Evolutionary conservation across 179 eudicot genomes (phyloP).

Genomic region (Beta lomatogona): DNA sequence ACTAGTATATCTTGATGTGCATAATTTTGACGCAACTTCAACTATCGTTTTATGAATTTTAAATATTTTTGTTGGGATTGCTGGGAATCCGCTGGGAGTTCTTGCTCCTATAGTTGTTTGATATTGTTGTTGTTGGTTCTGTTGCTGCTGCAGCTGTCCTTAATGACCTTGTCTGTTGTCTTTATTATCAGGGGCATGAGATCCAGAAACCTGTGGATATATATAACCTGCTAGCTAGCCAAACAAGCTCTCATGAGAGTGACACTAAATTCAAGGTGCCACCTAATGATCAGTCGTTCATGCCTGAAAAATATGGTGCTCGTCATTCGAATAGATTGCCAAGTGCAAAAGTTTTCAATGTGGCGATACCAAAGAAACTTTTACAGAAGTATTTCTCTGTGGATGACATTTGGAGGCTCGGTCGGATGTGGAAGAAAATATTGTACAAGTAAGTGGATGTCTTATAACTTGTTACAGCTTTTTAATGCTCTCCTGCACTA

Average conservation of each 20-base stretch:
- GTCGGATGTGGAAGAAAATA: slow-evolving; percentile 42
- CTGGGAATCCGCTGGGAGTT: neutral
- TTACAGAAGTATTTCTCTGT: slow-evolving; percentile 41
- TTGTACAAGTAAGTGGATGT: slow-evolving; percentile 60
- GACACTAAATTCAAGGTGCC: slow-evolving; percentile 37
- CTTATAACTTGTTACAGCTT: neutral
- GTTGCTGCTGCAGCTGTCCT: neutral
- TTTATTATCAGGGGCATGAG: slow-evolving; percentile 51
- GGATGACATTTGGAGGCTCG: slow-evolving; percentile 49
- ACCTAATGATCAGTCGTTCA: slow-evolving; percentile 24
- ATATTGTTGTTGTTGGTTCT: neutral
- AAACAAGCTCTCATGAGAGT: slow-evolving; percentile 33
- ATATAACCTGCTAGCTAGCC: slow-evolving; percentile 50
- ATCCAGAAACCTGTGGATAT: slow-evolving; percentile 56
- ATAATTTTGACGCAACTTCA: neutral
- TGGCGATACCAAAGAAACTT: slow-evolving; percentile 35
- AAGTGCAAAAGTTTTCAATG: slow-evolving; percentile 38
- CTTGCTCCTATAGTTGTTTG: neutral
- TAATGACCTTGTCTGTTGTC: slow-evolving; percentile 16
- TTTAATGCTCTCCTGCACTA: slow-evolving; percentile 4
- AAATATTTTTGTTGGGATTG: neutral
- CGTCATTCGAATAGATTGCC: slow-evolving; percentile 27
- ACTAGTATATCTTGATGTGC: neutral
- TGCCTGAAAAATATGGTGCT: slow-evolving; percentile 37
- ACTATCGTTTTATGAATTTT: neutral